A percentile compares a stretch with the other conserved stretches of the same genome.
Evolutionary conservation across 169 alveolate genomes (phyloP).

Genomic region (Besnoitia besnoiti): DNA sequence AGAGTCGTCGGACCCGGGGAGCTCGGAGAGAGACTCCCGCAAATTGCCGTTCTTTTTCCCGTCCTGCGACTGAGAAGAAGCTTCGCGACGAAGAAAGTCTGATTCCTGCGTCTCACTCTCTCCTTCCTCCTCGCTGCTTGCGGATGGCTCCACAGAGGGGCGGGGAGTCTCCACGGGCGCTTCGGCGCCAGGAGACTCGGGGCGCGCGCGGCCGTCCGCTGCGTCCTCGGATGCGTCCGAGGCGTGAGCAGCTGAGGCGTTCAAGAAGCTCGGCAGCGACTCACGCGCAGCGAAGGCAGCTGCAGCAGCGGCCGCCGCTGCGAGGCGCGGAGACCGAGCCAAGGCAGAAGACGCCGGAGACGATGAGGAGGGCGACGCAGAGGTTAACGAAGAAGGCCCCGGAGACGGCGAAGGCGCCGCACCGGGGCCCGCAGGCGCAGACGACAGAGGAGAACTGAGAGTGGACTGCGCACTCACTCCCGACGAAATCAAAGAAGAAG

Average conservation of each 20-base stretch:
- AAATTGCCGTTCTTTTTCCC: not conserved
- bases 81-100: too few species aligned
- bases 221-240: not conserved
- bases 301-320: not conserved
- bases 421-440: too few species aligned
- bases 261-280: not conserved
- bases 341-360: not conserved
- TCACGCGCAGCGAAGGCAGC: not conserved
- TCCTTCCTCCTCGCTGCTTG: not conserved
- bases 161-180: not conserved
- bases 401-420: too few species aligned
- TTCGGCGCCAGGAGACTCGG: not conserved
- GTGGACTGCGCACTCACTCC: too few species aligned
- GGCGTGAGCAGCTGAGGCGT: not conserved
- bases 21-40: not conserved
- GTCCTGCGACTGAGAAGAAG: too few species aligned
- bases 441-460: too few species aligned
- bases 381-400: too few species aligned
- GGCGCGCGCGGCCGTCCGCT: not conserved
- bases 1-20: not conserved
- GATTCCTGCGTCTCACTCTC: not conserved
- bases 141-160: not conserved
- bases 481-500: too few species aligned
- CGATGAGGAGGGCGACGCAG: not conserved
- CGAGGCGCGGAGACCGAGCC: not conserved